Base-by-base conservation (phyloP, 176 grass and related monocot species). In the Zoysia pacifica region DNA sequence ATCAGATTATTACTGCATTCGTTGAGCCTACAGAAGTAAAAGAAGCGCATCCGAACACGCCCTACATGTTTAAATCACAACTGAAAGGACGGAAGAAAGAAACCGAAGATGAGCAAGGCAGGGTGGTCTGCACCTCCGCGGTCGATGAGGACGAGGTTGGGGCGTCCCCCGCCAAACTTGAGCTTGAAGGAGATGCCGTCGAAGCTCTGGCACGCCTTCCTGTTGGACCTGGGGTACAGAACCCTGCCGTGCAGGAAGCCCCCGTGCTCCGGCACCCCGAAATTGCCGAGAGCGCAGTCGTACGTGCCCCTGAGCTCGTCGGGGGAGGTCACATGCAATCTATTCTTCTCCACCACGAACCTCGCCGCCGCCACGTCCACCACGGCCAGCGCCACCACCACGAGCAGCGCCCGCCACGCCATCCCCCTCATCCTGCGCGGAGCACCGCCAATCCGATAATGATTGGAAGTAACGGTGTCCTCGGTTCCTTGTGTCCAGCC, bases 271-370 rank as follows among this genome's bases (percentile, higher is more conserved):
- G 91, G 93, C 70, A 97, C 71, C 45, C 93, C 93, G 68, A 97
- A 97, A 80, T 97, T 97, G 14, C 93, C 93, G 81, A 97, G 93
- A 77, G 93, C 86, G 81, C 88, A 88, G 82, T 86, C 91, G 77
- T 97, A 85, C 67, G 85, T 90, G 63, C 88, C 91, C 79, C 91
- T 89, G 69, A 97, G 78, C 36, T 52, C 80, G 2, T 85, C 77
- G 9, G 93, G 93, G 38, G 91, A 97, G 56, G 88, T 97, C 20
- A 97, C 83, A 67, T 85, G 78, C 36, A 97, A 72, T 65, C 86
- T 97, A 79, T 92, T 97, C 80, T 97, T 97, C 93, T 97, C 91
- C 81, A 97, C 93, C 81, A 91, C 87, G 81, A 97, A 97, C 80
- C 87, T 89, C 65, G 73, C 93, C 28, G 35, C 56, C 73, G 75